Evolutionary conservation across 352 stramenopile species (phyloP).

Genomic region (Phytopythium litorale): DNA sequence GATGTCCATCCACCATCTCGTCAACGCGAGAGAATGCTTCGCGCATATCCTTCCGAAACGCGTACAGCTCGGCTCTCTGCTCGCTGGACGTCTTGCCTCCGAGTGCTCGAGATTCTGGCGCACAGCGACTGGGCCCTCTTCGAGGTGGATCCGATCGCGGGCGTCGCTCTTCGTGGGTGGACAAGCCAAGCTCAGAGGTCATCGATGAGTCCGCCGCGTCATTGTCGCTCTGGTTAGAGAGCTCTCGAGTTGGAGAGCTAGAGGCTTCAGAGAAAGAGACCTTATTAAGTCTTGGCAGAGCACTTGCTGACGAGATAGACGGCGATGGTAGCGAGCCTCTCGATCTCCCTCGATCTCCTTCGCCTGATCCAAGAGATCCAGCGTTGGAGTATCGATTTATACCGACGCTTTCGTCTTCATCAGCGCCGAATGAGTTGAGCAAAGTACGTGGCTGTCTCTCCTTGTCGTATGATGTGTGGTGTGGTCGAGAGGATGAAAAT

Average conservation of each 20-base stretch:
- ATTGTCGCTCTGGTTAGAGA: slow-evolving; percentile 7
- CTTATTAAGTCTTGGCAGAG: background rate
- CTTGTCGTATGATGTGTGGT: background rate
- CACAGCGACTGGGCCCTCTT: background rate
- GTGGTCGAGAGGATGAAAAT: background rate
- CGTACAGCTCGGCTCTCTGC: slow-evolving; percentile 50
- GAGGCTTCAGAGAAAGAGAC: background rate
- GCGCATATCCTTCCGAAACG: slow-evolving; percentile 59
- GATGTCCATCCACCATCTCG: slow-evolving; percentile 62
- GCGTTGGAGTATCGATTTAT: background rate
- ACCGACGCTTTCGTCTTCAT: background rate
- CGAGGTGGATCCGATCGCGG: background rate
- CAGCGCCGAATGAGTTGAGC: background rate
- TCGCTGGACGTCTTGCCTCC: slow-evolving; percentile 8
- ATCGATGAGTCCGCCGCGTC: background rate
- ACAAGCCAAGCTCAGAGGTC: background rate
- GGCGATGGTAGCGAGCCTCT: background rate
- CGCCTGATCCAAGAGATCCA: background rate
- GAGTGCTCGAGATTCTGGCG: no score
- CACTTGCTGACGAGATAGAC: background rate
- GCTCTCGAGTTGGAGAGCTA: background rate
- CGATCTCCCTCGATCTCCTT: background rate
- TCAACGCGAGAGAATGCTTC: slow-evolving; percentile 52
- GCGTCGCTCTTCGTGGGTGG: background rate
- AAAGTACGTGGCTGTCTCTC: background rate